These are phyloP conservation scores for Phialophora tarda DNA, from an alignment of 2,329 filamentous ascomycete species.

Conservation along the genomic window DNA sequence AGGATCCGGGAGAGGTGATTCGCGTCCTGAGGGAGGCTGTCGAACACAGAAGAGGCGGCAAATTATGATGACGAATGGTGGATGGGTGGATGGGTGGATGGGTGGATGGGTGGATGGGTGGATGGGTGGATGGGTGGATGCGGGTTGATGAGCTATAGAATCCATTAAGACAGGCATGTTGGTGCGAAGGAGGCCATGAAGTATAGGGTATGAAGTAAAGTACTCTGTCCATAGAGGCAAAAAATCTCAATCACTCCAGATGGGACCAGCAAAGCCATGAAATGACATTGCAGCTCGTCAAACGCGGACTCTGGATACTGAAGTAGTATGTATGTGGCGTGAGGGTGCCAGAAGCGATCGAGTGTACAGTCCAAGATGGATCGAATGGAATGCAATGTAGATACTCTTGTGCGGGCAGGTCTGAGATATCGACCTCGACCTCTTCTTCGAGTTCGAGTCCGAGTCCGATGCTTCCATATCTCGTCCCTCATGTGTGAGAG, in stretches of 20 bases:
- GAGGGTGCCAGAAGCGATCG: neutral
- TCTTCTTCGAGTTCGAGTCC: neutral
- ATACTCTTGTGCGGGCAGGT: neutral
- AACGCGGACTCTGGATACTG: too few species aligned
- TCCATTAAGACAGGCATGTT: neutral
- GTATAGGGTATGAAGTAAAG: neutral
- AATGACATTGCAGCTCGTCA: neutral
- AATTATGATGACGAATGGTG: conserved; percentile 31
- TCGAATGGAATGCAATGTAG: neutral
- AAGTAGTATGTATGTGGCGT: neutral
- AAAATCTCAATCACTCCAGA: neutral
- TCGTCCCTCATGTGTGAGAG: neutral
- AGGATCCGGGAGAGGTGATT: conserved; percentile 87
- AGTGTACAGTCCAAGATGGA: neutral
- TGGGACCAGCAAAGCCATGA: too few species aligned
- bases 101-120: too few species aligned
- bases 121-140: too few species aligned
- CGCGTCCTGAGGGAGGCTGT: conserved; percentile 78
- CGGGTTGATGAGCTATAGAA: neutral
- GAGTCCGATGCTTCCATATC: neutral
- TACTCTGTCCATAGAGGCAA: neutral
- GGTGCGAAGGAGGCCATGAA: neutral
- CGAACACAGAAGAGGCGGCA: conserved; percentile 59
- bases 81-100: too few species aligned
- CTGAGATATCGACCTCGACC: neutral